Conservation (phyloP, 345 rosid species). For the Litchi chinensis region DNA sequence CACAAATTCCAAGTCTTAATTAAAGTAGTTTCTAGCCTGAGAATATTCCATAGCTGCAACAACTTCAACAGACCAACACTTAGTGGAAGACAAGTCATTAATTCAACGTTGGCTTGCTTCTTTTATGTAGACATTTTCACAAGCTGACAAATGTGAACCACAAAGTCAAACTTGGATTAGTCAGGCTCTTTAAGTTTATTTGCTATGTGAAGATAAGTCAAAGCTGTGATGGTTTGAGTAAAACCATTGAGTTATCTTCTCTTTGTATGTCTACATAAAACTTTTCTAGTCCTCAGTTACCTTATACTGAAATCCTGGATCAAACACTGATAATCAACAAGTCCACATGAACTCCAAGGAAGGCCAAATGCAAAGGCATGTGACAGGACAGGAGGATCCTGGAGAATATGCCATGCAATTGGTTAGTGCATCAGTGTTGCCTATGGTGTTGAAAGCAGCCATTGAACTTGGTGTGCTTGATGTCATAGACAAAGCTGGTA, state of each 20-base stretch:
- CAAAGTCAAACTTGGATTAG: not conserved
- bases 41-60: no score
- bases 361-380: not conserved
- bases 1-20: no score
- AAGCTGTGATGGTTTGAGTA: not conserved
- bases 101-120: not conserved
- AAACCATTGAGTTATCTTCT: no score
- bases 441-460: conserved; percentile 44
- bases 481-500: conserved; percentile 32
- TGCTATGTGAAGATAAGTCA: not conserved
- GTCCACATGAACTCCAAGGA: conserved; percentile 1
- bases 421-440: conserved; percentile 38
- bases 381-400: conserved; percentile 11
- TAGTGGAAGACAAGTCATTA: not conserved
- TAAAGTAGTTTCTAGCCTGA: no score
- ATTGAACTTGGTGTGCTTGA: conserved; percentile 43
- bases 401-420: conserved; percentile 41
- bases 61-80: no score
- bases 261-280: not conserved
- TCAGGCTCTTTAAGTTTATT: not conserved
- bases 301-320: not conserved
- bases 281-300: not conserved
- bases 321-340: not conserved
- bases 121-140: not conserved
- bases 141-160: not conserved